Evolutionary conservation across 371 early-diverging fungal species (phyloP).

Genomic region (Haplosporangium sp.): DNA sequence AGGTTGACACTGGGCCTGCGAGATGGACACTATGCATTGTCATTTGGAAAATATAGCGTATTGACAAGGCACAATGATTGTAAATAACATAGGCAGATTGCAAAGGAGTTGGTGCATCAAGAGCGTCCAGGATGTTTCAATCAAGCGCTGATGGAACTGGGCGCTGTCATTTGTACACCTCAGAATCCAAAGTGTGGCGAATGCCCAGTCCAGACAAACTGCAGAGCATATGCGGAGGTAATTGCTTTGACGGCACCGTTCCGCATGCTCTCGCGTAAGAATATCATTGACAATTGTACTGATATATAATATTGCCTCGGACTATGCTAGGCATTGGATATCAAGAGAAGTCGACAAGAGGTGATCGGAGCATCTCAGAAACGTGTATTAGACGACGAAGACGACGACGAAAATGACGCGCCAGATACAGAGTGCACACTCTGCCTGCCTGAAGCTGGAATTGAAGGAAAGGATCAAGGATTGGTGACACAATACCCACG

Average conservation of each 20-base stretch:
- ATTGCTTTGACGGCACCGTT: neutral
- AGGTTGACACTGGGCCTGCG: slow-evolving; percentile 3
- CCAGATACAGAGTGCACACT: slow-evolving; percentile 20
- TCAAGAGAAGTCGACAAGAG: slow-evolving; percentile 47
- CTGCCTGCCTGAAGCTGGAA: slow-evolving; percentile 30
- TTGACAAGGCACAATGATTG: too few species aligned
- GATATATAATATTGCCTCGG: neutral
- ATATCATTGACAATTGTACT: neutral
- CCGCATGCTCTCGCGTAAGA: neutral
- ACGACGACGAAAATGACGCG: slow-evolving; percentile 6
- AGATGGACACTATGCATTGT: too few species aligned
- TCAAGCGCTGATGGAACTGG: slow-evolving; percentile 89
- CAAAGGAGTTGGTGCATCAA: slow-evolving; percentile 64
- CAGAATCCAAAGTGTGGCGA: slow-evolving; percentile 71
- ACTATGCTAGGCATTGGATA: slow-evolving; percentile 18
- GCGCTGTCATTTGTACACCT: slow-evolving; percentile 84
- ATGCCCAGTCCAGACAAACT: slow-evolving; percentile 75
- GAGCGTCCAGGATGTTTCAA: slow-evolving; percentile 83
- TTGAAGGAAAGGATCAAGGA: slow-evolving; percentile 30
- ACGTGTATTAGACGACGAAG: neutral
- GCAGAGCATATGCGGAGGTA: slow-evolving; percentile 72
- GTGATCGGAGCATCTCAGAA: slow-evolving; percentile 12
- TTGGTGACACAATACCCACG: slow-evolving; percentile 69
- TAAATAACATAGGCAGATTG: slow-evolving; percentile 61
- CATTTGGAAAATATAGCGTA: too few species aligned